Base-by-base conservation (phyloP, 257 asterid species). In the Paraleonurus japonicus region DNA sequence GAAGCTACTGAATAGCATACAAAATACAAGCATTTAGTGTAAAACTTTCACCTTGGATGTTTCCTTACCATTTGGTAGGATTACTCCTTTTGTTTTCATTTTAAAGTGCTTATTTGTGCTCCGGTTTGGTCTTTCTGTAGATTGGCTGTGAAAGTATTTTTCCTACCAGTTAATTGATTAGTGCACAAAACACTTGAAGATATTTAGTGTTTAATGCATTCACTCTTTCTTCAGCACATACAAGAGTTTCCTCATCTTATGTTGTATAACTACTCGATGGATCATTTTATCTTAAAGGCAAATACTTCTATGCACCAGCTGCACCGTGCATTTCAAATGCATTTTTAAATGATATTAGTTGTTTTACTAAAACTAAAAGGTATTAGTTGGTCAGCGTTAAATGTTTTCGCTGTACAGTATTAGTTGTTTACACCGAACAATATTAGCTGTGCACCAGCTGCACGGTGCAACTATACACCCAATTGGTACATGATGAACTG, bases 401-500 rank as follows among this genome's bases (percentile, higher is more conserved):
- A n/a, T n/a, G n/a, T n/a, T n/a, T n/a, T n/a, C n/a, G n/a, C n/a
- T n/a, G n/a, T n/a, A n/a, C n/a, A n/a, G n/a, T n/a, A n/a, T n/a
- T n/a, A n/a, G n/a, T n/a, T n/a, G n/a, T n/a, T n/a, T n/a, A n/a
- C n/a, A n/a, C n/a, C n/a, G n/a, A n/a, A n/a, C n/a, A n/a, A n/a
- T n/a, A n/a, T n/a, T n/a, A n/a, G n/a, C n/a, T n/a, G n/a, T n/a
- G n/a, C n/a, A n/a, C n/a, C n/a, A n/a, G n/a, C n/a, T n/a, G n/a
- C n/a, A n/a, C n/a, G n/a, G n/a, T n/a, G n/a, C n/a, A n/a, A n/a
- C n/a, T n/a, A n/a, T n/a, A n/a, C n/a, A n/a, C n/a, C n/a, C n/a
- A n/a, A n/a, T n/a, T 45, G 67, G 57, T 58, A 58, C 37, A 63
- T 45, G 54, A 35, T 69, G 22, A 60, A 23, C 74, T 81, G 55